phyloP scores from a whole-genome alignment of 1,284 basidiomycete species.

The Moesziomyces globuligerus region DNA sequence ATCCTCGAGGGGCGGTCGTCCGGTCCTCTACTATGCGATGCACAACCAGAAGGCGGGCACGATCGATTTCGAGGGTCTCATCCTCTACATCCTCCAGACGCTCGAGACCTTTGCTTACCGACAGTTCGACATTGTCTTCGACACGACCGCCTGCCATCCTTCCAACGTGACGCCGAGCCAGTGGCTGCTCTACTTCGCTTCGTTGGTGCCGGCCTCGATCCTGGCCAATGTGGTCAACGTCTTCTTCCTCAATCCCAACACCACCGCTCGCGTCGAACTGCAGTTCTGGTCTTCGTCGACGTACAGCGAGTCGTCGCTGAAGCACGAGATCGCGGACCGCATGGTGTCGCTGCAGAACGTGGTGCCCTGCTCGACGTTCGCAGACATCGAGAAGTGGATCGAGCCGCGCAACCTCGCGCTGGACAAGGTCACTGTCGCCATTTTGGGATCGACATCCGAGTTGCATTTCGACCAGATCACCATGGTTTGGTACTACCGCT shows the following conservation, averaged over 20 bases:
- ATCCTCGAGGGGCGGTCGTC: constrained; percentile 64
- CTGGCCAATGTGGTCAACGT: constrained; percentile 50
- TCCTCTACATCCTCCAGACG: constrained; percentile 67
- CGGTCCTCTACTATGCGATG: constrained; percentile 70
- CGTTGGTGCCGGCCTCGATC: constrained; percentile 49
- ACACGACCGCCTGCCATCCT: constrained; percentile 49
- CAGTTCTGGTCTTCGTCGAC: constrained; percentile 30
- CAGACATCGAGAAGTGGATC: constrained; percentile 54
- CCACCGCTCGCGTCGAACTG: constrained; percentile 41
- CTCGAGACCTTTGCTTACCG: constrained; percentile 43
- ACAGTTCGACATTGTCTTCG: constrained; percentile 56
- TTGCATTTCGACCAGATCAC: constrained; percentile 55
- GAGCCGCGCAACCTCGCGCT: constrained; percentile 57
- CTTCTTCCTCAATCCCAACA: constrained; percentile 60
- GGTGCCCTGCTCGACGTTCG: constrained; percentile 37
- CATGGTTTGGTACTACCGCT: constrained; percentile 63
- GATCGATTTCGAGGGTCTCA: constrained; percentile 83
- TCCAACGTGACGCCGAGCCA: constrained; percentile 52
- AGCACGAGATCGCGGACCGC: constrained; percentile 32
- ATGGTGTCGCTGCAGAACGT: constrained; percentile 39
- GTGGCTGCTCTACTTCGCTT: constrained; percentile 59
- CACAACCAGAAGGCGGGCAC: constrained; percentile 78
- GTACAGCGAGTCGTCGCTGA: constrained; percentile 29
- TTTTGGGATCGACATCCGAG: constrained; percentile 45
- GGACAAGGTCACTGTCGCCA: constrained; percentile 43